Conservation (phyloP, 257 asterid species). For the Anisodus tanguticus region DNA sequence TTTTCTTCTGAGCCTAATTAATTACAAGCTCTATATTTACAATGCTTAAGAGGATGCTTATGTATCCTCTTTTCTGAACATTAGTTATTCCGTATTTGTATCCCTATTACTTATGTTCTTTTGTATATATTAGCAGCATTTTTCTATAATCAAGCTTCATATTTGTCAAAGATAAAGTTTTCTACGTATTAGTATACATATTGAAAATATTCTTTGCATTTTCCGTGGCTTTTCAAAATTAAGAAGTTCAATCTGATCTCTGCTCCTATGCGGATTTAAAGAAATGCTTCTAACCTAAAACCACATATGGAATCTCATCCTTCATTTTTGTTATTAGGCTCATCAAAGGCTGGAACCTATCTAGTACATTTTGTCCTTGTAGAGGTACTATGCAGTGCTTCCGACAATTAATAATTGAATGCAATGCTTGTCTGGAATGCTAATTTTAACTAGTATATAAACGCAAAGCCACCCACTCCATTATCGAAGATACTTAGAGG, state of each 20-base stretch:
- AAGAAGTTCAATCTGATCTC: not conserved
- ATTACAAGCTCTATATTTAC: not conserved
- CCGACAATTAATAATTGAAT: not conserved
- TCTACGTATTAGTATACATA: not conserved
- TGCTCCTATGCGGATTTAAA: not conserved
- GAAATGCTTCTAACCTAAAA: not conserved
- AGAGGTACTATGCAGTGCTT: slow-evolving; percentile 53
- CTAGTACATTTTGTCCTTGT: slow-evolving; percentile 71
- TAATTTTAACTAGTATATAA: slow-evolving; percentile 30
- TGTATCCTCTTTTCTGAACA: no score
- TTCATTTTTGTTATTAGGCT: slow-evolving; percentile 45
- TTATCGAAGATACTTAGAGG: slow-evolving; percentile 42
- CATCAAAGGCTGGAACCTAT: slow-evolving; percentile 61
- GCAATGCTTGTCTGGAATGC: not conserved
- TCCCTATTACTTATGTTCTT: not conserved
- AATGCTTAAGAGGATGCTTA: not conserved
- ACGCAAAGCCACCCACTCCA: slow-evolving; percentile 63
- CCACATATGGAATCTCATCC: not conserved
- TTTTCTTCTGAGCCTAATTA: not conserved
- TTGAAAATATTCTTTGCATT: slow-evolving; percentile 1
- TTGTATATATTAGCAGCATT: not conserved
- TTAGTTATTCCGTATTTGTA: not conserved
- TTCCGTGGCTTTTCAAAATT: not conserved
- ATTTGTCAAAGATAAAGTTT: not conserved
- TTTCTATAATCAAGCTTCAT: not conserved